phyloP scores from a whole-genome alignment of 2,329 filamentous ascomycete genomes.

The Hypocrella siamensis region DNA sequence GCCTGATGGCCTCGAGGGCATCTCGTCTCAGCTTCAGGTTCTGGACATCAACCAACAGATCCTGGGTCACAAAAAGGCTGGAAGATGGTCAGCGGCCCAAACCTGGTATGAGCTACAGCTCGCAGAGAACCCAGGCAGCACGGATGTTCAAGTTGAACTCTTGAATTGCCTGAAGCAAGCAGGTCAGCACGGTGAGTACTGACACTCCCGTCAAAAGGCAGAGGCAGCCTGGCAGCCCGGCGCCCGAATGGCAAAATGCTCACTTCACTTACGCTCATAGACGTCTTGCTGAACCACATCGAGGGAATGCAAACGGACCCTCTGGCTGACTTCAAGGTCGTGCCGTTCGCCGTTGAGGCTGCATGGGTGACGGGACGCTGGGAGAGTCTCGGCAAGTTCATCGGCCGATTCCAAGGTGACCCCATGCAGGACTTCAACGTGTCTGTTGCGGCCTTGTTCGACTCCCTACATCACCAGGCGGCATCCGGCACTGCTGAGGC shows the following conservation, averaged over 20 bases:
- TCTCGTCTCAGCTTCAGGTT: slow-evolving; percentile 72
- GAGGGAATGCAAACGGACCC: slow-evolving; percentile 51
- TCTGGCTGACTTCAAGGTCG: slow-evolving; percentile 42
- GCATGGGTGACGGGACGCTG: slow-evolving; percentile 82
- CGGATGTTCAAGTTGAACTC: slow-evolving; percentile 67
- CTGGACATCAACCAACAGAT: slow-evolving; percentile 91
- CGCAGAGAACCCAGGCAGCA: slow-evolving; percentile 59
- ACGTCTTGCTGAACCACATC: slow-evolving; percentile 74
- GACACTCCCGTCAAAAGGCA: too few species aligned
- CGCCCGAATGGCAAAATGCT: too few species aligned
- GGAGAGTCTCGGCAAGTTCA: slow-evolving; percentile 55
- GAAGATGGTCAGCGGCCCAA: slow-evolving; percentile 85
- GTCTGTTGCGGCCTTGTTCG: slow-evolving; percentile 47
- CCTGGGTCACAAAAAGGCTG: slow-evolving; percentile 80
- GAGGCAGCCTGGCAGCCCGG: too few species aligned
- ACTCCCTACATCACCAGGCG: slow-evolving; percentile 40
- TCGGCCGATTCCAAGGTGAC: slow-evolving; percentile 36
- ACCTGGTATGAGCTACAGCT: slow-evolving; percentile 95
- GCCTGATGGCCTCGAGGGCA: slow-evolving; percentile 88
- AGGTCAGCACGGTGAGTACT: slow-evolving; percentile 67
- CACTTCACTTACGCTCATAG: too few species aligned
- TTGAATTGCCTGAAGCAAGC: slow-evolving; percentile 83
- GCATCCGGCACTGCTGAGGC: slow-evolving; percentile 35
- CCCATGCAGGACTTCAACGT: slow-evolving; percentile 57
- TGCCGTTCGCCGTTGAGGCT: slow-evolving; percentile 79